Evolutionary conservation across 2,329 filamentous ascomycete genomes (phyloP), one percentile per base, ranked within the genome.

Genomic region (Geosmithia flava): DNA sequence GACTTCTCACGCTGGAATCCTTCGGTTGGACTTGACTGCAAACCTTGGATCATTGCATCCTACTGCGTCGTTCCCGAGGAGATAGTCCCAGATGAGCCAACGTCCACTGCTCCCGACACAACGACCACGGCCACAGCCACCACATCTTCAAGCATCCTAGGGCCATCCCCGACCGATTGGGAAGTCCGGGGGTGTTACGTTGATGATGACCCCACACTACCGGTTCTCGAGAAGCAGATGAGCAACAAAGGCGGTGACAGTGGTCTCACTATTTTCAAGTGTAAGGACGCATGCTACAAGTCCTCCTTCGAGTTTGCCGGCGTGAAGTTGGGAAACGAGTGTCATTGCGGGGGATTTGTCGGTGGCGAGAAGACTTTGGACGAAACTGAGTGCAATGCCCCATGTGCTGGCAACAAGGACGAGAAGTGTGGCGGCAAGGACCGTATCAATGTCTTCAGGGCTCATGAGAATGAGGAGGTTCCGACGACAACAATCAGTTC

Each of bases 131-230:
- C 7, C 10, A 40, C 48, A 33, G 30, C 52, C 42, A 50, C 52
- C 40, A 49, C 49, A 42, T 51, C 45, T 17, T 48, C 41, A n/a
- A 46, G 48, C 37, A 55, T 48, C 2, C 52, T 54, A 1, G 48
- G 51, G 7, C 57, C 55, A 20, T 56, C 57, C 17, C 54, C 52
- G 16, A 56, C 52, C 11, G 49, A 47, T n/a, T 57, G 53, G 58
- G 50, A 42, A 17, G 52, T 61, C 20, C 49, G 62, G 44, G 68
- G 68, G 47, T 71, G 68, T 50, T 70, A 68, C 51, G 60, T 59
- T 42, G 66, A 70, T 50, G 44, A 46, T 13, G 59, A 62, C 43
- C 49, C 58, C 2, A 51, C 46, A 52, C 53, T 49, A 49, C 58
- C 50, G 53, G 52, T 51, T 59, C 53, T 62, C 58, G 58, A 58